phyloP scores from a whole-genome alignment of 331 rosid species.

The Rhamnella rubrinervis region DNA sequence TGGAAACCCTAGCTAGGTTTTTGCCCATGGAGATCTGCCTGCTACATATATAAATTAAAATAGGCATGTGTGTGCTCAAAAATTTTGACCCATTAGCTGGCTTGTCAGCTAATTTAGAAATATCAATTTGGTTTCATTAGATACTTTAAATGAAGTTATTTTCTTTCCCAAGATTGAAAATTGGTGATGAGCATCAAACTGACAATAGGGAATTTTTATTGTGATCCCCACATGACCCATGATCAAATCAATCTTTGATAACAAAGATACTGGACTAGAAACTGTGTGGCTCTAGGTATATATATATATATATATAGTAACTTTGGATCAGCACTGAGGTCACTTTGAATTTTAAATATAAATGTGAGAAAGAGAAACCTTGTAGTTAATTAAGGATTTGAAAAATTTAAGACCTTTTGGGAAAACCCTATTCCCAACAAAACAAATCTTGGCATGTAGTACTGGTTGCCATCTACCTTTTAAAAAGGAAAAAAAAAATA shows the following conservation, averaged over 20 bases:
- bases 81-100: conserved; percentile 43
- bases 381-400: too few species aligned
- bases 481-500: too few species aligned
- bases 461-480: too few species aligned
- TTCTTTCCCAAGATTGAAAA: conserved; percentile 30
- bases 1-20: conserved; percentile 15
- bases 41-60: not conserved
- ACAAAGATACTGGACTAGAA: conserved; percentile 8
- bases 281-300: too few species aligned
- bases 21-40: conserved; percentile 23
- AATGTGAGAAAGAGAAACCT: too few species aligned
- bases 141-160: conserved; percentile 6
- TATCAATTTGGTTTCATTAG: conserved; percentile 31
- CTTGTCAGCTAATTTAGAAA: conserved; percentile 41
- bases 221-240: conserved; percentile 22
- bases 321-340: not conserved
- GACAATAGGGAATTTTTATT: conserved; percentile 24
- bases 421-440: too few species aligned
- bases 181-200: conserved; percentile 30
- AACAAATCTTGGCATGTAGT: too few species aligned
- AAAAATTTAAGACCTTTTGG: too few species aligned
- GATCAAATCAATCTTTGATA: conserved; percentile 10
- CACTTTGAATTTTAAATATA: not conserved
- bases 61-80: not conserved
- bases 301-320: too few species aligned